Conservation (phyloP, 2,329 filamentous ascomycete genomes). For the Metarhizium sp. region DNA sequence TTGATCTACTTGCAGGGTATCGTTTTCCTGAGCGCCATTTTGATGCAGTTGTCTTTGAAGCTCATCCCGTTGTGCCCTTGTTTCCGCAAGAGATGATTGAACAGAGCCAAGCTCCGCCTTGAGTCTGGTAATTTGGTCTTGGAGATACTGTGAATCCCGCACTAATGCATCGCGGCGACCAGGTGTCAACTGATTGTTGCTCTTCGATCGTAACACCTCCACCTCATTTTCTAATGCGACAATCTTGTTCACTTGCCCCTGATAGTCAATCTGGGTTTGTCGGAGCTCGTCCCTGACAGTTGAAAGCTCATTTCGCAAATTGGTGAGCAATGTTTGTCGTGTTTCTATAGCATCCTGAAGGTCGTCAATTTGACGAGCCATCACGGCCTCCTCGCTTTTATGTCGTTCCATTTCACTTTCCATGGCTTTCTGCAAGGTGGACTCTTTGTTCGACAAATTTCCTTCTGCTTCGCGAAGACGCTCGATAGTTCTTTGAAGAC, state of each 20-base stretch:
- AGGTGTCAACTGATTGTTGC: background rate
- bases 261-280: slow-evolving; percentile 54
- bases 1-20: slow-evolving; percentile 53
- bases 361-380: slow-evolving; percentile 66
- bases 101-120: slow-evolving; percentile 52
- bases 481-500: slow-evolving; percentile 62
- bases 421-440: slow-evolving; percentile 56
- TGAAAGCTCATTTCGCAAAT: slow-evolving; percentile 56
- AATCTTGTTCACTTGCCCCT: slow-evolving; percentile 53
- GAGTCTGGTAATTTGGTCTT: slow-evolving; percentile 51
- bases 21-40: slow-evolving; percentile 44
- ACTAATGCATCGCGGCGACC: slow-evolving; percentile 44
- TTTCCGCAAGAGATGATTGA: slow-evolving; percentile 44
- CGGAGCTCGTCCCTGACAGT: slow-evolving; percentile 59
- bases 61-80: slow-evolving; percentile 58
- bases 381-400: slow-evolving; percentile 57
- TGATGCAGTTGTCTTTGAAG: slow-evolving; percentile 51
- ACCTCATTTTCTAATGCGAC: slow-evolving; percentile 66
- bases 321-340: slow-evolving; percentile 55
- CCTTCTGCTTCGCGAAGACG: slow-evolving; percentile 60
- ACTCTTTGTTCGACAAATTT: slow-evolving; percentile 57
- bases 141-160: slow-evolving; percentile 53
- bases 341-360: slow-evolving; percentile 62
- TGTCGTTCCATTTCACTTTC: slow-evolving; percentile 65
- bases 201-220: slow-evolving; percentile 52